phyloP scores from a whole-genome alignment of 768 basidiomycete genomes.

The Lentinula sp. region DNA sequence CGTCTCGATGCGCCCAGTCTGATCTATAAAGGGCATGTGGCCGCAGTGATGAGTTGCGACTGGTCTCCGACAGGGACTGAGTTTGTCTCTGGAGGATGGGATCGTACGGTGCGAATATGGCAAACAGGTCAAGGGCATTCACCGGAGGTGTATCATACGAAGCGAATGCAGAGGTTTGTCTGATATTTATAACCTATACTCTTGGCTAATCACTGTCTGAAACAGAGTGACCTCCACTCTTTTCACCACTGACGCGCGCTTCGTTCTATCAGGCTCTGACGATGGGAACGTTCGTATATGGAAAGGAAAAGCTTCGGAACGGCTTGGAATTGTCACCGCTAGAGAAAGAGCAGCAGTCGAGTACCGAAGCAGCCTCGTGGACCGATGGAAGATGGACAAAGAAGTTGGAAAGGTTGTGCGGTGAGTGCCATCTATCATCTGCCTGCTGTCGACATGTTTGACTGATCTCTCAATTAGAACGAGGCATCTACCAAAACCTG shows the following conservation, averaged over 20 bases:
- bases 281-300: slow-evolving; percentile 94
- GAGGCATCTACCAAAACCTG: slow-evolving; percentile 87
- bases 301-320: slow-evolving; percentile 92
- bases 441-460: background rate
- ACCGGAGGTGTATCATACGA: slow-evolving; percentile 94
- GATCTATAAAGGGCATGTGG: slow-evolving; percentile 96
- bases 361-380: slow-evolving; percentile 82
- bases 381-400: slow-evolving; percentile 82
- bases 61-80: slow-evolving; percentile 96
- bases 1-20: slow-evolving; percentile 77
- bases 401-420: slow-evolving; percentile 79
- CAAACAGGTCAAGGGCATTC: slow-evolving; percentile 74
- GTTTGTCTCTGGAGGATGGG: slow-evolving; percentile 96
- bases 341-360: slow-evolving; percentile 89
- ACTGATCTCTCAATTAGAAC: slow-evolving; percentile 30
- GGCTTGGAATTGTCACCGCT: slow-evolving; percentile 85
- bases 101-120: slow-evolving; percentile 93
- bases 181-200: background rate
- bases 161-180: slow-evolving; percentile 92
- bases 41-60: slow-evolving; percentile 93
- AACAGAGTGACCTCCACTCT: slow-evolving; percentile 82
- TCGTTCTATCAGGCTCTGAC: slow-evolving; percentile 86
- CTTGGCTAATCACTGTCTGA: background rate
- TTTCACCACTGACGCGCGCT: slow-evolving; percentile 88
- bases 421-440: slow-evolving; percentile 33